These are phyloP conservation scores for Eleusine coracana DNA, from an alignment of 176 grass and related monocot genomes.

Conservation along the genomic window DNA sequence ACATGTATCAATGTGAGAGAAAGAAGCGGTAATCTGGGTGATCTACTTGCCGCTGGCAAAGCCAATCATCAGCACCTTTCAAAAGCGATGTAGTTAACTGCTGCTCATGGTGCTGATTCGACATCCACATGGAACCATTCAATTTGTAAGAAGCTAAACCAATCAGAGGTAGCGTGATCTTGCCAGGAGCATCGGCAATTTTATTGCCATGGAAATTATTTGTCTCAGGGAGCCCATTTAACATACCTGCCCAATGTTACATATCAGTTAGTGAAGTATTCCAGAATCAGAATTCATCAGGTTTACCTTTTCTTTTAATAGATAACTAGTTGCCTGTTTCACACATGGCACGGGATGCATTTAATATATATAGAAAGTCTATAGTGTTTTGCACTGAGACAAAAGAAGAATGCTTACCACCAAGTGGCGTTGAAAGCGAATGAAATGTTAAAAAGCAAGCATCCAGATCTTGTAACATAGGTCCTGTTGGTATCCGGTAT, in stretches of 20 bases:
- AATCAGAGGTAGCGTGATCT: constrained; percentile 56
- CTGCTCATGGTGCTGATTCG: constrained; percentile 46
- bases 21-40: constrained; percentile 82
- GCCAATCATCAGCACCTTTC: constrained; percentile 67
- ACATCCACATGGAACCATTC: constrained; percentile 57
- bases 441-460: constrained; percentile 87
- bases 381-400: constrained; percentile 1
- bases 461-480: constrained; percentile 72
- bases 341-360: constrained; percentile 15
- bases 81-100: constrained; percentile 54
- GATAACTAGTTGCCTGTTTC: not conserved
- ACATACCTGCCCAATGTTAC: constrained; percentile 38
- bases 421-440: constrained; percentile 48
- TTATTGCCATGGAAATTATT: constrained; percentile 31
- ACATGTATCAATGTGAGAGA: constrained; percentile 46
- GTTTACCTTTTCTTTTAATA: not conserved
- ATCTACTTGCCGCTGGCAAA: constrained; percentile 54
- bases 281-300: constrained; percentile 13
- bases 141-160: constrained; percentile 73
- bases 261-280: constrained; percentile 31
- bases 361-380: not conserved
- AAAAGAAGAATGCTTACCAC: constrained; percentile 35
- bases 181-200: constrained; percentile 40
- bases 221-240: constrained; percentile 36
- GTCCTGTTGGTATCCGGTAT: constrained; percentile 82